A percentile compares a stretch with the other conserved stretches of the same genome.
Conservation (phyloP, 768 basidiomycete species). For the Kwoniella mangroviensis region DNA sequence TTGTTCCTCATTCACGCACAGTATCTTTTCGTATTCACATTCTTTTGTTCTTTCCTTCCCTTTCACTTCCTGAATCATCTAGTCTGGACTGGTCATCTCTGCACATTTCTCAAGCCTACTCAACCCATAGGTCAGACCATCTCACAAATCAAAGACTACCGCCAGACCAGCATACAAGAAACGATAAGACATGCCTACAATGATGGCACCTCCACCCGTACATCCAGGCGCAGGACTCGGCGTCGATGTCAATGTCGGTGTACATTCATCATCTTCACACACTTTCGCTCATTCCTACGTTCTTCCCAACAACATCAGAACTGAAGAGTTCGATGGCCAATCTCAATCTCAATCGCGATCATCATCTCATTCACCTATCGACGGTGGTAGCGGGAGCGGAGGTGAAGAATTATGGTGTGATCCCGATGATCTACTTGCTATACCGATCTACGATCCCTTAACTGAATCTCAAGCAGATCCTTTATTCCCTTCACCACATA, state of each 20-base stretch:
- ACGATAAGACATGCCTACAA: slow-evolving; percentile 10
- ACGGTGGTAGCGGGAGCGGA: background rate
- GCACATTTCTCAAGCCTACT: background rate
- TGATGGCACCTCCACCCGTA: slow-evolving; percentile 14
- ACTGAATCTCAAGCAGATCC: slow-evolving; percentile 21
- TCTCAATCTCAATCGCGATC: slow-evolving; percentile 20
- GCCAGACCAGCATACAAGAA: too few species aligned
- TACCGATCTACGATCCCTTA: slow-evolving; percentile 19
- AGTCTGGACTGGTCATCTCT: background rate
- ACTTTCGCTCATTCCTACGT: background rate
- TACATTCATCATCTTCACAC: background rate
- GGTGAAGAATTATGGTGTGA: slow-evolving; percentile 22
- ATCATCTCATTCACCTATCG: slow-evolving; percentile 16
- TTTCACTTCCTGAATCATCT: background rate
- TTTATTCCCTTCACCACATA: slow-evolving; percentile 66
- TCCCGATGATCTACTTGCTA: slow-evolving; percentile 17
- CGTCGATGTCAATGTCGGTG: too few species aligned
- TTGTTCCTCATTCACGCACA: background rate
- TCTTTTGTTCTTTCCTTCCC: background rate
- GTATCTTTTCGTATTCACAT: background rate
- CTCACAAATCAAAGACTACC: background rate
- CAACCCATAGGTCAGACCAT: background rate
- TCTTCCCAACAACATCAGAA: background rate
- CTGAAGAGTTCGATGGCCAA: slow-evolving; percentile 14
- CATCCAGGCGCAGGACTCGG: background rate